A percentile compares a stretch with the other conserved stretches of the same genome.
Conservation (phyloP, 768 basidiomycete genomes). For the Boletus vinaceobasis region DNA sequence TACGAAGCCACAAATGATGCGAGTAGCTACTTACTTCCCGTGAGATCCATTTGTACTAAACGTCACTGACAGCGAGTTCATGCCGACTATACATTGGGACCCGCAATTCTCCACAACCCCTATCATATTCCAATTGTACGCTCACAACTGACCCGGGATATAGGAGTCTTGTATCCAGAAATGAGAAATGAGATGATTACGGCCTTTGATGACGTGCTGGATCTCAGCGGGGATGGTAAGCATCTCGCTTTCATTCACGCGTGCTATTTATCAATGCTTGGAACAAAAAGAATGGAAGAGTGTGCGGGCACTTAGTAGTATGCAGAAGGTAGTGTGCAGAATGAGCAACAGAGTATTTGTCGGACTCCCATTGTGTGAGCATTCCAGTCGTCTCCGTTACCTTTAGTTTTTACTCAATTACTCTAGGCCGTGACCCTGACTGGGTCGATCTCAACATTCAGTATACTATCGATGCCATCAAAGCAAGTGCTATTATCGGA, state of each 20-base stretch:
- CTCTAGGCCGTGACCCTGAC: slow-evolving; percentile 37
- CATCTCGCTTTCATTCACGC: too few relatives aligned
- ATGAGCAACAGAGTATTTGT: slow-evolving; percentile 46
- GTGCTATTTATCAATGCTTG: neutral
- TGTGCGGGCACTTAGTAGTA: slow-evolving; percentile 21
- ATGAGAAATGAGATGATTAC: too few relatives aligned
- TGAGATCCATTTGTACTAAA: neutral
- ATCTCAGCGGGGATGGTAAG: too few relatives aligned
- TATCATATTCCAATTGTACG: too few relatives aligned
- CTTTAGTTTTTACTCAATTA: slow-evolving; percentile 1
- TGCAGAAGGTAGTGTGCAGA: slow-evolving; percentile 21
- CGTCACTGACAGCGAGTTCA: slow-evolving; percentile 32
- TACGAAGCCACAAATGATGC: slow-evolving; percentile 33
- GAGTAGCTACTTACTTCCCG: neutral
- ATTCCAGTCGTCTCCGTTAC: neutral
- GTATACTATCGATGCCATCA: slow-evolving; percentile 28
- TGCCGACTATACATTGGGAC: slow-evolving; percentile 37
- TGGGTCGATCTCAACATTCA: slow-evolving; percentile 32
- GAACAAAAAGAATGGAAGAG: slow-evolving; percentile 39
- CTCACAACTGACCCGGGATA: too few relatives aligned
- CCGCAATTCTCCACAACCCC: slow-evolving; percentile 24
- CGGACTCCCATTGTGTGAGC: slow-evolving; percentile 44
- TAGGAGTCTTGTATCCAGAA: too few relatives aligned
- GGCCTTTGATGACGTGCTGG: too few relatives aligned
- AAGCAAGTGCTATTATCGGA: slow-evolving; percentile 15